A percentile compares a stretch with the other conserved stretches of the same genome.
These are phyloP conservation scores for Colletotrichum euphorbiae DNA, from an alignment of 2,329 filamentous ascomycete genomes.

Conservation along the genomic window DNA sequence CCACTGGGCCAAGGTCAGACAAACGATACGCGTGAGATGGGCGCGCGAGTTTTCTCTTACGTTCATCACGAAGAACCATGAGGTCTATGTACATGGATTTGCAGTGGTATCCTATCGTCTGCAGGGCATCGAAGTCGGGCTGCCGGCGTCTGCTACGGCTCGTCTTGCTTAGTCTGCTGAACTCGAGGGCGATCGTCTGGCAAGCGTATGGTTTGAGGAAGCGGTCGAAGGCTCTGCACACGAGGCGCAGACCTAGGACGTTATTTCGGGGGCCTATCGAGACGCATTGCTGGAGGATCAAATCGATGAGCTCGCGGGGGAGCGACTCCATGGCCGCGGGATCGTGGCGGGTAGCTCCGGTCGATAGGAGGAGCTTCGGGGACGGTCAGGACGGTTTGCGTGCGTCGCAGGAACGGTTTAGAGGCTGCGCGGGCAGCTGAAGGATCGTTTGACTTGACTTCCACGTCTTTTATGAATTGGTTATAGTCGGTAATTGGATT, in stretches of 20 bases:
- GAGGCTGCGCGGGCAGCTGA: background rate
- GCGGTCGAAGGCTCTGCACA: constrained; percentile 62
- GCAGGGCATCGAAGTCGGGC: constrained; percentile 55
- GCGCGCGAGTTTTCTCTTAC: constrained; percentile 45
- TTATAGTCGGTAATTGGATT: background rate
- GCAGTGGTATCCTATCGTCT: constrained; percentile 60
- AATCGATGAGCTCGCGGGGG: constrained; percentile 60
- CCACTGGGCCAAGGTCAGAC: constrained; percentile 49
- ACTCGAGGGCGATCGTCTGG: constrained; percentile 62
- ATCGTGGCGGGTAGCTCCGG: constrained; percentile 12
- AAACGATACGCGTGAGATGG: background rate
- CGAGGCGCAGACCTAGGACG: constrained; percentile 58
- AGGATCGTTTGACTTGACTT: too few species aligned
- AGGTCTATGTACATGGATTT: constrained; percentile 63
- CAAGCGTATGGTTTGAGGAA: constrained; percentile 59
- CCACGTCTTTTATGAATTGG: background rate
- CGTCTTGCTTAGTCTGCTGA: constrained; percentile 57
- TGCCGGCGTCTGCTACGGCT: constrained; percentile 48
- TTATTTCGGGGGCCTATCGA: constrained; percentile 57
- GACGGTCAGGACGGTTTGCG: background rate
- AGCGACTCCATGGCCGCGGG: constrained; percentile 56
- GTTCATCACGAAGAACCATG: constrained; percentile 64
- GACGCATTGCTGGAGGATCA: constrained; percentile 58
- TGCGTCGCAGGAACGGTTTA: too few species aligned
- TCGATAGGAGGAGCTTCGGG: background rate